Evolutionary conservation across 345 rosid genomes (phyloP).

Genomic region (Camelina sativa): DNA sequence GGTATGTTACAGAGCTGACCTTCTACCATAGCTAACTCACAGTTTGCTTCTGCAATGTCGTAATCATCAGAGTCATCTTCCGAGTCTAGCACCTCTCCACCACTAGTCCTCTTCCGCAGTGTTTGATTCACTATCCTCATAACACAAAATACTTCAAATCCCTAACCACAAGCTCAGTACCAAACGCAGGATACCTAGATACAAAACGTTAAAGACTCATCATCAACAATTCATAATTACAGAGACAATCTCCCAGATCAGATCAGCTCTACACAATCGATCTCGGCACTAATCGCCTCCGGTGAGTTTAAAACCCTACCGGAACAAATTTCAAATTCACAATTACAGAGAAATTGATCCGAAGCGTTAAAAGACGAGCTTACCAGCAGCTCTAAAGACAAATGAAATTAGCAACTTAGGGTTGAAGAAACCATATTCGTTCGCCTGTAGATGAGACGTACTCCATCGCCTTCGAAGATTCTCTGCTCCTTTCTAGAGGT

Average conservation of each 20-base stretch:
- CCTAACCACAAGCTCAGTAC: conserved; percentile 9
- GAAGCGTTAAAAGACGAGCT: not conserved
- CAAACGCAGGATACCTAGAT: conserved; percentile 23
- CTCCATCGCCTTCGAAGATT: conserved; percentile 25
- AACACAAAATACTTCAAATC: conserved; percentile 1
- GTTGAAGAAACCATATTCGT: conserved; percentile 13
- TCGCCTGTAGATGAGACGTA: not conserved
- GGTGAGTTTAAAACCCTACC: conserved; percentile 3
- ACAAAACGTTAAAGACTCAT: not conserved
- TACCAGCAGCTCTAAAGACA: conserved; percentile 6
- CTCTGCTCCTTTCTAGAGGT: conserved; percentile 1
- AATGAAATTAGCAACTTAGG: conserved; percentile 8
- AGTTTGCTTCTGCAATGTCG: conserved; percentile 45
- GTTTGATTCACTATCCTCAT: conserved; percentile 10
- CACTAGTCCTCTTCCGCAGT: not conserved
- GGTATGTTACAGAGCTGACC: conserved; percentile 66
- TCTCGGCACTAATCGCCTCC: conserved; percentile 1
- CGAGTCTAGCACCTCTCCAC: conserved; percentile 42
- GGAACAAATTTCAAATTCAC: not conserved
- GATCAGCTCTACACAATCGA: not conserved
- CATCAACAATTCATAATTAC: not conserved
- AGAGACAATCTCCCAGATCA: conserved; percentile 3
- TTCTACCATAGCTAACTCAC: conserved; percentile 60
- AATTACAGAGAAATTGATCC: conserved; percentile 7
- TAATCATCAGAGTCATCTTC: conserved; percentile 55